Evolutionary conservation across 345 rosid genomes (phyloP).

Genomic region (Citrus sinensis): DVS_A1.0 CM039165.1:10031001-10031500

Average conservation of each 20-base stretch:
- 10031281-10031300: too few relatives aligned
- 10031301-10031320: too few relatives aligned
- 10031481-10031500: background rate
- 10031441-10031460: background rate
- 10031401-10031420: background rate
- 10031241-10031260: background rate
- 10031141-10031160: background rate
- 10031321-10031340: too few relatives aligned
- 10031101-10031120: too few relatives aligned
- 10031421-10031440: too few relatives aligned
- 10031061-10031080: too few relatives aligned
- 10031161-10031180: background rate
- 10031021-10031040: background rate
- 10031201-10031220: background rate
- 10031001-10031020: background rate
- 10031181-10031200: background rate
- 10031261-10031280: background rate
- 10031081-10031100: too few relatives aligned
- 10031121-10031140: too few relatives aligned
- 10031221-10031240: background rate
- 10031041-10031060: too few relatives aligned
- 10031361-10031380: background rate
- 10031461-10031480: background rate
- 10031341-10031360: too few relatives aligned
- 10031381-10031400: background rate